Evolutionary conservation across 345 rosid species (phyloP), one percentile per base, ranked within the genome.

Genomic region (Aegle marmelos): DNA sequence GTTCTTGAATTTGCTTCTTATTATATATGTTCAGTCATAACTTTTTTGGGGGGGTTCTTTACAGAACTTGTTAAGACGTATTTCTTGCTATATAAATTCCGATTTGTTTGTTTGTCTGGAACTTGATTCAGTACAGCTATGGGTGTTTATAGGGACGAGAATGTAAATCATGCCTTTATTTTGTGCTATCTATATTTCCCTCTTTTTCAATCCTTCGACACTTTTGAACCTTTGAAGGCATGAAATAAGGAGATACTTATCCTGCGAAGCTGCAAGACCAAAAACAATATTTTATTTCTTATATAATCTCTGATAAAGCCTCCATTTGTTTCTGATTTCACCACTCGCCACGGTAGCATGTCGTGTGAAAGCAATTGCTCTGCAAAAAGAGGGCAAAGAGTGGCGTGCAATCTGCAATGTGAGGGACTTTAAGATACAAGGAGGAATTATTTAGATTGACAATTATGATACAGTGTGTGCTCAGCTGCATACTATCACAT

Each of bases 171-270:
- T 27, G 8, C 39, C 19, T 50, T 48, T 50, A 19, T 19, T 19
- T 16, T 10, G 1, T 27, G 73, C 36, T 22, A 30, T 71, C 24
- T 21, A 53, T 19, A 19, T 53, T 21, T 5, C 33, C n/a, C 4
- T 56, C 9, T 6, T 5, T 10, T 5, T 0, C 21, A 19, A 41
- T 0, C 3, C 13, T 45, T 22, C 13, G 3, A 45, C 16, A 9
- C 63, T 56, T 72, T 54, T 33, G 63, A 71, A 62, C 7, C 75
- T 71, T 56, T 71, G n/a, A 0, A 72, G 75, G 75, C 75, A 54
- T 28, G 74, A 54, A 54, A 5, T 31, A 39, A 33, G 28, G 63
- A 54, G 62, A 56, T 10, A 6, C 24, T 53, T 33, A 19, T 54
- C 22, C 1, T 31, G 11, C 10, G 3, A 45, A 50, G 36, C 2